Evolutionary conservation across 1,284 basidiomycete species (phyloP), one percentile per base, ranked within the genome.

Genomic region (Moesziomyces parantarcticus): DNA sequence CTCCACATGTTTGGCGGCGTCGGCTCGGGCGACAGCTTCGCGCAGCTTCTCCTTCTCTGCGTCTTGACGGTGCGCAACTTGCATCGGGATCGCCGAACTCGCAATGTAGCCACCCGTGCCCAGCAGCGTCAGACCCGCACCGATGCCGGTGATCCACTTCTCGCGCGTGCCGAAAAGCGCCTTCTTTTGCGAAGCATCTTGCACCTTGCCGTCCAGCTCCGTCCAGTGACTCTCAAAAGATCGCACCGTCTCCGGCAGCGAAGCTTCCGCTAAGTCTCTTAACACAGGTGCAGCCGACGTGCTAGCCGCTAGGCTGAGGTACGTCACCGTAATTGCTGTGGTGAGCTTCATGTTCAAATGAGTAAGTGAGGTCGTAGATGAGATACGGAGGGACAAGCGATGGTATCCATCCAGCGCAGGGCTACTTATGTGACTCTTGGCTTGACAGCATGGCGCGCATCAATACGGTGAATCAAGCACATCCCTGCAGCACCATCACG

Each of bases 171-270:
- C 21, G 5, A 45, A 54, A 0, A 10, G 41, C 14, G 51, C 48
- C 6, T 36, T 6, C 18, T 56, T 25, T 18, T 13, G 18, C 6
- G 36, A 18, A 1, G 46, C 56, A 5, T 21, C 13, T 11, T 29
- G 32, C 5, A 54, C 20, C 44, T 58, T 46, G 11, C 49, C 48
- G 11, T 58, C 62, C 14, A 64, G 42, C n/a, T 53, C 16, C 10
- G 25, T 48, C 21, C 39, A 34, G 1, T 44, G 45, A 32, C 49
- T 52, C 32, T 64, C 52, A 26, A 55, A 64, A 5, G 50, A 41
- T 1, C 49, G 42, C 10, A 50, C 36, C 16, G 47, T 46, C 26
- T 39, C 29, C 29, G 39, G 7, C 1, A 59, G 44, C 8, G 51
- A 58, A 1, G 4, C 18, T 23, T 46, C 48, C 5, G 39, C 16